These are phyloP conservation scores for Hyaloscypha variabilis DNA, from an alignment of 495 filamentous ascomycete genomes.

Conservation along the genomic window DNA sequence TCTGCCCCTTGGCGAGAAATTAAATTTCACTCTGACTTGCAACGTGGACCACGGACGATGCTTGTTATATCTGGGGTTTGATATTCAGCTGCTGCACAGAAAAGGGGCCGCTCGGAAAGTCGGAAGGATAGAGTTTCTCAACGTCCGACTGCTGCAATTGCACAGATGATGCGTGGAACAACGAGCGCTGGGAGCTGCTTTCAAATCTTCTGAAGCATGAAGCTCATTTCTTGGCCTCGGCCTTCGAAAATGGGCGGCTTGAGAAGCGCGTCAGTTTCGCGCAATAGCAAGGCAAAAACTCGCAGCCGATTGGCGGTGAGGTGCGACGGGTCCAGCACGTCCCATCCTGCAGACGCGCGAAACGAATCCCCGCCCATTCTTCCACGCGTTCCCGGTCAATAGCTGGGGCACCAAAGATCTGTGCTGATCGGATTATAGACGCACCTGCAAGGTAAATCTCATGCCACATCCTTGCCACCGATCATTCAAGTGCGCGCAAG, in stretches of 20 bases:
- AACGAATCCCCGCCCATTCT: background rate
- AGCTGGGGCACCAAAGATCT: slow-evolving; percentile 13
- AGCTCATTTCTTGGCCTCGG: background rate
- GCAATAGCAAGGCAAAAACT: background rate
- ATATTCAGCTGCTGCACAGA: background rate
- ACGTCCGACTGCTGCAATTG: no score
- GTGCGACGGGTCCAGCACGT: no score
- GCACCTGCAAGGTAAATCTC: slow-evolving; percentile 26
- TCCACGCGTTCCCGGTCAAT: background rate
- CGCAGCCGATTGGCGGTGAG: no score
- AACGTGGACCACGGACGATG: background rate
- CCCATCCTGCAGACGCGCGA: no score
- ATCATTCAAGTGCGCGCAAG: background rate
- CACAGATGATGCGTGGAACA: background rate
- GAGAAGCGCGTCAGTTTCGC: no score
- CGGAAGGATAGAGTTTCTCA: background rate
- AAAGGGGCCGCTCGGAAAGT: background rate
- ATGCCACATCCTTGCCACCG: slow-evolving; percentile 16
- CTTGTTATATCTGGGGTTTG: background rate
- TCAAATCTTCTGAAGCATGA: background rate
- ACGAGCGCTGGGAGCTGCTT: background rate
- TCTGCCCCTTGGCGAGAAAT: background rate
- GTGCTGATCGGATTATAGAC: slow-evolving; percentile 14
- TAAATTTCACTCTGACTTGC: background rate
- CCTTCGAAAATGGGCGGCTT: no score